Conservation (phyloP, 1,139 yeast species). For the Tardiomyces blankii region DNA sequence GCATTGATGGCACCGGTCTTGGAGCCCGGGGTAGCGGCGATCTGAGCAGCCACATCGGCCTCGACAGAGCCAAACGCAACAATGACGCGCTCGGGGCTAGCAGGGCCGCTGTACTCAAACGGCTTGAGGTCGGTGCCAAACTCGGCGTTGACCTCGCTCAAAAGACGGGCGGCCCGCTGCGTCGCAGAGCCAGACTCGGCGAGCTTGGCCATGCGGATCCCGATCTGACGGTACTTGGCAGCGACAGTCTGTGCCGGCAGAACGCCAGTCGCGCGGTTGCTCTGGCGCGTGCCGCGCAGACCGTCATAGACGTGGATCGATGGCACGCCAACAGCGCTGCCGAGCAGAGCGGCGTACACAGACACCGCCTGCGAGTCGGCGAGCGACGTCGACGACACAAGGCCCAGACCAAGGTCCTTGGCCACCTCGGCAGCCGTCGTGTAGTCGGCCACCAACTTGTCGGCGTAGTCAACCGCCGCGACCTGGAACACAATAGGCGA, state of each 20-base stretch:
- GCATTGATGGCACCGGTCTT: constrained; percentile 57
- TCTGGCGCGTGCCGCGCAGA: constrained; percentile 47
- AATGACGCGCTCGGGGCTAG: constrained; percentile 54
- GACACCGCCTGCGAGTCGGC: constrained; percentile 60
- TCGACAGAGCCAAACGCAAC: constrained; percentile 71
- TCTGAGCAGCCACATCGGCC: constrained; percentile 32
- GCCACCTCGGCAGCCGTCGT: constrained; percentile 55
- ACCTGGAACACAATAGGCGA: constrained; percentile 50
- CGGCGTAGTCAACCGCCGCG: constrained; percentile 62
- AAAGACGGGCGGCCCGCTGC: constrained; percentile 4
- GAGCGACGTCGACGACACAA: constrained; percentile 50
- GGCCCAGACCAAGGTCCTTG: constrained; percentile 52
- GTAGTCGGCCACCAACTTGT: constrained; percentile 53
- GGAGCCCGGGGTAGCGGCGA: constrained; percentile 22
- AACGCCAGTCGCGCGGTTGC: constrained; percentile 35
- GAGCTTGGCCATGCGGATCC: neutral
- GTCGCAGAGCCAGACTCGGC: constrained; percentile 1
- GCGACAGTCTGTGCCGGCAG: constrained; percentile 37
- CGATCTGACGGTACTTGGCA: constrained; percentile 25
- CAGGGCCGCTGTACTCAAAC: constrained; percentile 61
- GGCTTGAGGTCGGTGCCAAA: constrained; percentile 51
- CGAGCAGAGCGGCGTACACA: constrained; percentile 46
- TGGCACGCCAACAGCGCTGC: constrained; percentile 43
- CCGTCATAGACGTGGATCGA: constrained; percentile 75
- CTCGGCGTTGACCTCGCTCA: constrained; percentile 31